Base-by-base conservation (phyloP, 2,329 filamentous ascomycete species). In the Penicillium concentricum region DNA sequence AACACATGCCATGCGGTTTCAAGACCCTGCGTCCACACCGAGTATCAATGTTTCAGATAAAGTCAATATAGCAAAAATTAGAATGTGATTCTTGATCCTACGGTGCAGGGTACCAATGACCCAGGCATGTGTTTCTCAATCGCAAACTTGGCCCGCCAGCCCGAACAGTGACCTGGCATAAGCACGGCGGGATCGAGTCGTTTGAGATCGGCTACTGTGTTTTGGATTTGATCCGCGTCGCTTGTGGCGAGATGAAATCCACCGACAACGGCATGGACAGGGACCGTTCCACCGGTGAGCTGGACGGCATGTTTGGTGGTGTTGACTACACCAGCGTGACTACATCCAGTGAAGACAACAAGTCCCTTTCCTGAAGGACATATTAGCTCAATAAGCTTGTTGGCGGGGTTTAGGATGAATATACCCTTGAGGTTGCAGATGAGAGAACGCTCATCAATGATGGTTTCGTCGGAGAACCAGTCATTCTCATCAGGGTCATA, bases 301-400 rank as follows among this genome's bases (percentile, higher is more conserved):
- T 77, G 69, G 0, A 79, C 39, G 0, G 81, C 80, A 62, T 83
- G 76, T 39, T 73, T 75, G 1, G 76, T 70, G 3, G 78, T 75
- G 61, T 84, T 84, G 51, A 84, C 77, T 8, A 84, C 78, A 0
- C 82, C 82, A 0, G 81, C 80, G 55, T 84, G 82, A 60, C 79
- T 81, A 69, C 82, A 84, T 12, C 81, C 82, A 0, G 81, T 83
- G 63, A 84, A 82, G 20, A 84, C 72, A 2, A 84, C 78, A 3
- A 84, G 72, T 0, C 82, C 82, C 58, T 79, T 80, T 13, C 70
- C 80, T 81, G 51, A 3, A 30, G 39, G 51, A 22, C 1, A 13
- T 45, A 18, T 54, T 37, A 51, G 34, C 3, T 44, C n/a, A 16
- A 18, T n/a, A 39, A n/a, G 20, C 13, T 3, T 43, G 2, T n/a